These are phyloP conservation scores for Penicillium desertorum DNA, from an alignment of 495 filamentous ascomycete genomes.

Conservation along the genomic window DNA sequence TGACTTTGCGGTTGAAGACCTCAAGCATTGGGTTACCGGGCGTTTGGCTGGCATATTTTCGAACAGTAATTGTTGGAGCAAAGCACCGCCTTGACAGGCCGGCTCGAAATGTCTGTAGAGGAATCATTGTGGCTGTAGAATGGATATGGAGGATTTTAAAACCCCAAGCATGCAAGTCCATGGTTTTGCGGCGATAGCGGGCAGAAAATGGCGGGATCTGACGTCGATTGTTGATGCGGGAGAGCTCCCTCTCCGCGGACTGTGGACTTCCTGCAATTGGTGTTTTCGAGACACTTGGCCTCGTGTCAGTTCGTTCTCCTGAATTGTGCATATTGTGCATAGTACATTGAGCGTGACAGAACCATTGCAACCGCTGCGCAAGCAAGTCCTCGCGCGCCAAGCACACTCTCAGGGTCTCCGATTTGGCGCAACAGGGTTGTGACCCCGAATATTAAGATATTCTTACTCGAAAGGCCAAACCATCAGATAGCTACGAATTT, in stretches of 20 bases:
- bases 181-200: slow-evolving; percentile 4
- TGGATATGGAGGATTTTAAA: slow-evolving; percentile 7
- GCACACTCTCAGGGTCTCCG: slow-evolving; percentile 2
- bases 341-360: not conserved
- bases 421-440: not conserved
- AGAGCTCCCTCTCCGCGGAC: slow-evolving; percentile 27
- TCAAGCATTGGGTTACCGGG: slow-evolving; percentile 74
- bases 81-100: slow-evolving; percentile 21
- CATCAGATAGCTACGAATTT: not conserved
- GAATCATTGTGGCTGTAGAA: slow-evolving; percentile 25
- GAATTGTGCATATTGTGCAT: not conserved
- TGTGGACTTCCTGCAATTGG: slow-evolving; percentile 17
- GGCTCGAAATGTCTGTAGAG: slow-evolving; percentile 31
- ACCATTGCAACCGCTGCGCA: slow-evolving; percentile 7
- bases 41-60: slow-evolving; percentile 73
- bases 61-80: slow-evolving; percentile 21
- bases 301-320: not conserved
- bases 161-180: slow-evolving; percentile 13
- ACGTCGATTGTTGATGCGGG: slow-evolving; percentile 37
- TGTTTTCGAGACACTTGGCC: not conserved
- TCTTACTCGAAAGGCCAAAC: not conserved
- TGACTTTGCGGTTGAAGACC: slow-evolving; percentile 85
- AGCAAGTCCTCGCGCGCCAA: slow-evolving; percentile 10
- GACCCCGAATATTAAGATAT: not conserved
- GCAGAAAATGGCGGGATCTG: slow-evolving; percentile 23